Evolutionary conservation across 495 filamentous ascomycete species (phyloP).

Genomic region (Aspergillus nanangensis): DNA sequence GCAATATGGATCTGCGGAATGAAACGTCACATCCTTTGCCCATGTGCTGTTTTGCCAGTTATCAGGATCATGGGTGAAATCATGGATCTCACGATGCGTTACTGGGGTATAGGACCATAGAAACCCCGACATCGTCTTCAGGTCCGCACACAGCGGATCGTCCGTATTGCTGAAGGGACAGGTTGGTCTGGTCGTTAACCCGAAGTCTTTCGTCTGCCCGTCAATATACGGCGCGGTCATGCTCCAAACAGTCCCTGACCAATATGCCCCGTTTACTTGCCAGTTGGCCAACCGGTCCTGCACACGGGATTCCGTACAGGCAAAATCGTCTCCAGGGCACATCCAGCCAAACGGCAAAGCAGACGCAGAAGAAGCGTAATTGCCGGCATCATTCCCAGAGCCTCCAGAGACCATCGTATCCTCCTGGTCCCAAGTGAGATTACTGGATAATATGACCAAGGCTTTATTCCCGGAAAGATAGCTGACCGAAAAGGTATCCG

Average conservation of each 20-base stretch:
- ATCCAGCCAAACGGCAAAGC: too few relatives aligned
- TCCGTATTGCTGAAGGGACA: background rate
- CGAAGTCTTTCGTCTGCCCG: background rate
- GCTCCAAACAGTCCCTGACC: background rate
- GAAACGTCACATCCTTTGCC: background rate
- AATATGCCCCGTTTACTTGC: background rate
- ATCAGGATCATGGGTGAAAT: background rate
- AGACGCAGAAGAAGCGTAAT: too few relatives aligned
- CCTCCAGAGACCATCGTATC: background rate
- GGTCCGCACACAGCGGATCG: background rate
- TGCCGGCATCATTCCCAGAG: background rate
- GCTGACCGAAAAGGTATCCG: background rate
- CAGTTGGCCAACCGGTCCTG: background rate
- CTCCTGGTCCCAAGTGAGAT: background rate
- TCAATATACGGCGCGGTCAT: background rate
- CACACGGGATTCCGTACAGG: background rate
- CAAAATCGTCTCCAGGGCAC: background rate
- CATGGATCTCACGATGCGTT: background rate
- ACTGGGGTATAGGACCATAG: background rate
- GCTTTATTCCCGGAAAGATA: background rate
- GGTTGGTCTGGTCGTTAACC: background rate
- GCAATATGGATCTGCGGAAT: background rate
- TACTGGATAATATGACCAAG: background rate
- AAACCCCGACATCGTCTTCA: background rate
- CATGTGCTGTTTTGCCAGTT: background rate